Evolutionary conservation across 202 grass and related monocot species (phyloP).

Genomic region (Carex arenaria): DNA sequence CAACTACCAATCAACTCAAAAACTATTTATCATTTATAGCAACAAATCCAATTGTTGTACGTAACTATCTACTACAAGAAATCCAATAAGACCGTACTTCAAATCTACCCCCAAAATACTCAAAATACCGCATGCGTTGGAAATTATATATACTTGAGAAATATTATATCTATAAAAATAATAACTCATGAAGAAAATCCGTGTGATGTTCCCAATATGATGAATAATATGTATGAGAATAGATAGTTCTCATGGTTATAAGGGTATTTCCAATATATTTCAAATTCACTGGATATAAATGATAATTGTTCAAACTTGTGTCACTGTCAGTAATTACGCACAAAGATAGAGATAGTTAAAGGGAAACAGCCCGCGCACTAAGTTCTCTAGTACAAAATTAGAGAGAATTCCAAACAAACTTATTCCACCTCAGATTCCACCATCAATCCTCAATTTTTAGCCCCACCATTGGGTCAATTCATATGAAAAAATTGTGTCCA

Average conservation of each 20-base stretch:
- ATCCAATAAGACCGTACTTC: background rate
- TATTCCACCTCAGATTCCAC: background rate
- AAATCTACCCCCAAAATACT: background rate
- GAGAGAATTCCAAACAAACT: background rate
- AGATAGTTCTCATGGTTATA: background rate
- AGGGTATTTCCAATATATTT: background rate
- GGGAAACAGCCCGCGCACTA: background rate
- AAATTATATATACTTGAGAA: background rate
- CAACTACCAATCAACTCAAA: slow-evolving; percentile 19
- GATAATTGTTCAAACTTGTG: background rate
- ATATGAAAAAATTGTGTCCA: background rate
- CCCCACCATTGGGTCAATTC: background rate
- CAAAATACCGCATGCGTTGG: background rate
- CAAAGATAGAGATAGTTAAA: background rate
- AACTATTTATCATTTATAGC: too few relatives aligned
- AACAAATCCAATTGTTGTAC: background rate
- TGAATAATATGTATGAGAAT: background rate
- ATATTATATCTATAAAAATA: background rate
- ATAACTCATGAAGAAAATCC: background rate
- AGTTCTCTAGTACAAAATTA: background rate
- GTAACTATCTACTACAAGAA: background rate
- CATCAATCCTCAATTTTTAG: background rate
- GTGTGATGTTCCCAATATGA: background rate
- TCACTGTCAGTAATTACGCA: background rate
- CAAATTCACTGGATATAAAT: background rate